Percentiles rank a stretch among this genome's conserved stretches.
These are phyloP conservation scores for Phytophthora sp. DNA, from an alignment of 352 stramenopile genomes.

Conservation along the genomic window DNA sequence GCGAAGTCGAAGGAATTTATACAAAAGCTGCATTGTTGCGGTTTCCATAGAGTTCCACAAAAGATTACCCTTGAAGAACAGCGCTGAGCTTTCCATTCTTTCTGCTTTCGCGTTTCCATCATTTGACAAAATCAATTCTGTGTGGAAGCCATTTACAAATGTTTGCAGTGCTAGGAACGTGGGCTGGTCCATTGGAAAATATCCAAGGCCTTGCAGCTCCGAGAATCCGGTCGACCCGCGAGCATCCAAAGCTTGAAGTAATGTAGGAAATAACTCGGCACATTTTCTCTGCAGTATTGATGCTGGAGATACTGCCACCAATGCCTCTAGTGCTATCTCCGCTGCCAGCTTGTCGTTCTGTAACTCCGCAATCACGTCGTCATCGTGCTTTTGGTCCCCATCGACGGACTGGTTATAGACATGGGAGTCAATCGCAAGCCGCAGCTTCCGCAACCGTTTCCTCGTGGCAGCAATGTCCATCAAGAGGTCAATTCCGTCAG, in stretches of 20 bases:
- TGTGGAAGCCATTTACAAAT: constrained; percentile 52
- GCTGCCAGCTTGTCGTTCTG: constrained; percentile 19
- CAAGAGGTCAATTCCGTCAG: constrained; percentile 66
- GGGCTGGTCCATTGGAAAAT: constrained; percentile 55
- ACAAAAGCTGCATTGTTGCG: constrained; percentile 42
- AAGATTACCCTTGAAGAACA: constrained; percentile 66
- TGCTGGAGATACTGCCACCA: constrained; percentile 46
- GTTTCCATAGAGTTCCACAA: constrained; percentile 56
- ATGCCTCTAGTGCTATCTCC: constrained; percentile 31
- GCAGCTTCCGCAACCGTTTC: constrained; percentile 59
- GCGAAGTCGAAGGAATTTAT: constrained; percentile 54
- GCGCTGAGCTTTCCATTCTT: constrained; percentile 27
- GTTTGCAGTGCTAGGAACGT: constrained; percentile 61
- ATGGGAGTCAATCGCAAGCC: constrained; percentile 31
- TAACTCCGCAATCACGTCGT: constrained; percentile 11
- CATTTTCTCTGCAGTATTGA: constrained; percentile 38
- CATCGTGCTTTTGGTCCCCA: not conserved
- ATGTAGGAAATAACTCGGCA: constrained; percentile 47
- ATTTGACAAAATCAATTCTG: constrained; percentile 26
- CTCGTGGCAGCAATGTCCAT: constrained; percentile 38
- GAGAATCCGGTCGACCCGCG: constrained; percentile 42
- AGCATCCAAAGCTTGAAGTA: constrained; percentile 48
- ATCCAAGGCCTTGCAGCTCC: constrained; percentile 52
- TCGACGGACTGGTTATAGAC: constrained; percentile 18
- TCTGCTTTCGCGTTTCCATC: not conserved